These are phyloP conservation scores for Gigaspora rosea DNA, from an alignment of 192 early-diverging fungal genomes.

Conservation along the genomic window DNA sequence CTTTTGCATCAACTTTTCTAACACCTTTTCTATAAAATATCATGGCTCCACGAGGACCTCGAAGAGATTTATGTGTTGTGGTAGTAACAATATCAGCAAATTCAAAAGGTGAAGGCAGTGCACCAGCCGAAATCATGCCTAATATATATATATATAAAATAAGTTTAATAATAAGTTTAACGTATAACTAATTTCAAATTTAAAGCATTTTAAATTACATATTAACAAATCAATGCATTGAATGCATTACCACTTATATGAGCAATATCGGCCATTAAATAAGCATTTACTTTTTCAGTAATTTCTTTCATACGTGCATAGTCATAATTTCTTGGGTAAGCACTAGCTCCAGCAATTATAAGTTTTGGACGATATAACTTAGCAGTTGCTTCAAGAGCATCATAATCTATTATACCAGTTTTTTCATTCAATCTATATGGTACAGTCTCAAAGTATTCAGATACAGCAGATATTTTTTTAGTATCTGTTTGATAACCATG, in stretches of 20 bases:
- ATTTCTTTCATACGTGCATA: constrained; percentile 88
- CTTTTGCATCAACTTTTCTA: constrained; percentile 87
- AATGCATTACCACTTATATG: constrained; percentile 75
- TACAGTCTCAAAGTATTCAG: constrained; percentile 94
- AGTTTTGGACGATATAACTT: constrained; percentile 92
- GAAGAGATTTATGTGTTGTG: constrained; percentile 98
- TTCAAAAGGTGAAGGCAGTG: constrained; percentile 87
- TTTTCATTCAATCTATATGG: constrained; percentile 91
- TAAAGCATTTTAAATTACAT: no score
- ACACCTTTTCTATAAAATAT: constrained; percentile 98
- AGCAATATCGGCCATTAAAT: constrained; percentile 97
- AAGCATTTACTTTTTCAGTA: constrained; percentile 79
- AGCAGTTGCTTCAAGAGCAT: constrained; percentile 79
- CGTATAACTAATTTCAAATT: no score
- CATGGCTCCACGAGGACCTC: constrained; percentile 98
- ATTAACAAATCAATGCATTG: not conserved
- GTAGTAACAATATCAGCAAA: constrained; percentile 97
- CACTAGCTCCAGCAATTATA: constrained; percentile 92
- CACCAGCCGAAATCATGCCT: constrained; percentile 86
- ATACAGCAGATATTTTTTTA: constrained; percentile 96
- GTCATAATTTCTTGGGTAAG: constrained; percentile 94
- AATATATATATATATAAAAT: not conserved
- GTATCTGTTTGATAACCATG: constrained; percentile 97
- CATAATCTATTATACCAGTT: constrained; percentile 93
- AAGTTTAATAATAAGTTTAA: no score